Percentiles rank a stretch among this genome's conserved stretches.
Evolutionary conservation across 805 yeast species (phyloP).

Genomic region (Monosporozyma aerobia): DNA sequence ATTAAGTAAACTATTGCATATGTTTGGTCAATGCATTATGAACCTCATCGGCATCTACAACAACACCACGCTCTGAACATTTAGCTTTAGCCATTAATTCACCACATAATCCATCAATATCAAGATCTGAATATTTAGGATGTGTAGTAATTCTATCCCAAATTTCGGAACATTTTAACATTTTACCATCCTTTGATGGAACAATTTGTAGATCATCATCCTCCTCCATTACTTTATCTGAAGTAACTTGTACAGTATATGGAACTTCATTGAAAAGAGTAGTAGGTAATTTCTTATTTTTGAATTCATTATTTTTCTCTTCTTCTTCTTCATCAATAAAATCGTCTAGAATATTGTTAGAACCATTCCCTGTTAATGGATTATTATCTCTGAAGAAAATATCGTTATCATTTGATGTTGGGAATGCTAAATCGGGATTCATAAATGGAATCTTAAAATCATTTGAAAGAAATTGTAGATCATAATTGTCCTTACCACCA

Average conservation of each 20-base stretch:
- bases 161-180: constrained; percentile 76
- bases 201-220: constrained; percentile 40
- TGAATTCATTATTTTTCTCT: neutral
- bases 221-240: neutral
- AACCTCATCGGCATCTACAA: constrained; percentile 73
- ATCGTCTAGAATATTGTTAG: neutral
- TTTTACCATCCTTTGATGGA: constrained; percentile 54
- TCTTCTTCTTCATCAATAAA: constrained; percentile 5
- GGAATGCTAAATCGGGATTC: constrained; percentile 26
- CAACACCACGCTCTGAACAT: constrained; percentile 89
- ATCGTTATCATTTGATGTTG: constrained; percentile 9
- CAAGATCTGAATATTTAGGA: constrained; percentile 87
- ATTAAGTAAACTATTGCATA: constrained; percentile 11
- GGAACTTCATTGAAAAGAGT: constrained; percentile 14
- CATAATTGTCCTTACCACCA: neutral
- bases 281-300: neutral
- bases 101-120: constrained; percentile 84
- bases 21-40: constrained; percentile 37
- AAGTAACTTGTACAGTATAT: neutral
- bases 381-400: constrained; percentile 12
- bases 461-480: neutral
- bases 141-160: constrained; percentile 96
- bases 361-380: neutral
- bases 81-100: constrained; percentile 90
- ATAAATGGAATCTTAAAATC: constrained; percentile 17